Evolutionary conservation across 495 filamentous ascomycete species (phyloP), one percentile per base, ranked within the genome.

Genomic region (Talaromyces trachyspermus): DNA sequence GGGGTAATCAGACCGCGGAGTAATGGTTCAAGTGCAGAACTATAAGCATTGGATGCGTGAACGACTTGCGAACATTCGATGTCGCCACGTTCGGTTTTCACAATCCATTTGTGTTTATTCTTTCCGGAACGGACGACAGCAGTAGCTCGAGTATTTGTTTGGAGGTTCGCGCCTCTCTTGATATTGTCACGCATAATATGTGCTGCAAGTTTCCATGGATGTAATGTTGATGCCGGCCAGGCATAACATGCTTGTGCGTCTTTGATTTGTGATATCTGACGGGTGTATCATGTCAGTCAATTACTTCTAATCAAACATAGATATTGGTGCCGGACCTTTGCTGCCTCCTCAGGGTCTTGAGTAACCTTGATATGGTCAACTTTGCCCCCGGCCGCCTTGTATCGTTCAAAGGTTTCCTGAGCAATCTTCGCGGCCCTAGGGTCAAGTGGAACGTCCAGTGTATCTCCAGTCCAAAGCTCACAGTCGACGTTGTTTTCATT

Each of bases 171-270:
- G 15, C 33, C 33, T 18, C n/a, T 36, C 33, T 15, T 18, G 33
- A 36, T 36, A 36, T 36, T 36, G 14, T 36, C 33, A 36, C 33
- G 33, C 33, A 36, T 36, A 36, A 36, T 17, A n/a, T 36, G 33
- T 19, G 33, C 33, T n/a, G 33, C 33, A 36, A 36, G 14, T 15
- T 36, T 36, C 33, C 33, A 36, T 18, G 33, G 33, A 17, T 36
- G 33, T 5, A 36, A 17, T n/a, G 33, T 36, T 36, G 33, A 36
- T 36, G n/a, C 33, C 14, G 33, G 5, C 33, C 33, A 36, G 10
- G 33, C 33, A 17, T 36, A 36, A 36, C 33, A 36, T 36, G 33
- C 33, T 8, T 36, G 33, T 36, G 33, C 33, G 19, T 36, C 33
- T 36, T 36, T 36, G 33, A 36, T 18, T 15, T 36, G 33, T 17